Evolutionary conservation across 495 filamentous ascomycete species (phyloP), one percentile per base, ranked within the genome.

Genomic region (Neurospora cerealis): DNA sequence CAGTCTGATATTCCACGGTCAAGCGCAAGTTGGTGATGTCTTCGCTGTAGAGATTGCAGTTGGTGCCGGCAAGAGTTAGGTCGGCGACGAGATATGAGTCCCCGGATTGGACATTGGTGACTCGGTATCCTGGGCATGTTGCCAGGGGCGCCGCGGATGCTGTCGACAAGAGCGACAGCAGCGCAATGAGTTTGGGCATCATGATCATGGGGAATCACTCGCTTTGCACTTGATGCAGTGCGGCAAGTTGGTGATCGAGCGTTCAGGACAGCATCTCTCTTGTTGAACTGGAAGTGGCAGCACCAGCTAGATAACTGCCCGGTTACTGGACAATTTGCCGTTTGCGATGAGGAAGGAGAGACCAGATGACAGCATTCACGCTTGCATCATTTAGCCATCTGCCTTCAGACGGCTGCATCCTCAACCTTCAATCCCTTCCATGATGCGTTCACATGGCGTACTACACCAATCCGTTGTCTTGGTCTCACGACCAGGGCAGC

Each of bases 1-100:
- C 87, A 4, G 89, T 91, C 78, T 96, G 90, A 74, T 94, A 94
- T 62, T 91, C 90, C 46, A 95, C 93, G 17, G 89, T 80, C 66
- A 96, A 79, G 74, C 85, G 90, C 75, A 96, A 81, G 44, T 90
- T 84, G 46, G 81, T 78, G 70, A 96, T 72, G 77, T 96, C 93
- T 1, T 83, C 83, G 41, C 92, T 89, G 76, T 93, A 93, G 4
- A 86, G 84, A 80, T 91, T 88, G 78, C 93, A 96, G 36, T 85
- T 84, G 28, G 85, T 78, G 0, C 91, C 91, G 15, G 90, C 89
- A 1, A 95, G 82, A 11, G 76, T 85, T 73, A 96, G 84, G 62
- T 92, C 88, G 0, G 92, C 93, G 3, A 83, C 87, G n/a, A 91
- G 80, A 15, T 84, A 83, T 0, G 83, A 83, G 8, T 80, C 79